phyloP scores from a whole-genome alignment of 2,329 filamentous ascomycete species.

The Cladosporium austrohemisphaericum region DNA sequence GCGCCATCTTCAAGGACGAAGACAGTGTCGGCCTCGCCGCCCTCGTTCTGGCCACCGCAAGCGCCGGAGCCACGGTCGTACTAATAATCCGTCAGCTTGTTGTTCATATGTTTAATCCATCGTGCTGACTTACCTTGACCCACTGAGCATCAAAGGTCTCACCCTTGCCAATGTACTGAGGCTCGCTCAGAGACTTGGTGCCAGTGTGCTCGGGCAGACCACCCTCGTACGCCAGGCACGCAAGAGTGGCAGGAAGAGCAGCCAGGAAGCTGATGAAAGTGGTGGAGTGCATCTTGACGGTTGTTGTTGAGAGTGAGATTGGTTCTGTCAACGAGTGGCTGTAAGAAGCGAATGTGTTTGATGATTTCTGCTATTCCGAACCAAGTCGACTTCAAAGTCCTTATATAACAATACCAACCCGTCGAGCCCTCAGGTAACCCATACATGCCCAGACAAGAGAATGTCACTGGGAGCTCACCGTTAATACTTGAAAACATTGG shows the following conservation, averaged over 20 bases:
- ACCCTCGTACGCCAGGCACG: constrained; percentile 19
- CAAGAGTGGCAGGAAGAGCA: constrained; percentile 18
- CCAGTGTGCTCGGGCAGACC: constrained; percentile 18
- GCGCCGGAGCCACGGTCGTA: constrained; percentile 39
- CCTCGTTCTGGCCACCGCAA: constrained; percentile 45
- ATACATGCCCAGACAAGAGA: too few species aligned
- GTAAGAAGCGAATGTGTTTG: too few species aligned
- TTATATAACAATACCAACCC: too few species aligned
- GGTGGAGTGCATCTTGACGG: constrained; percentile 8
- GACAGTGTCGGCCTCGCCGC: constrained; percentile 47
- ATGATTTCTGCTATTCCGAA: too few species aligned
- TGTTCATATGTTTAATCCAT: too few species aligned
- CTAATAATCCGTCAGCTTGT: constrained; percentile 11
- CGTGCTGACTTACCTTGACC: constrained; percentile 20
- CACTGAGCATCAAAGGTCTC: constrained; percentile 37
- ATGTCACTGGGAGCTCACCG: too few species aligned
- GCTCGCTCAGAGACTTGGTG: constrained; percentile 25
- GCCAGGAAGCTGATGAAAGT: constrained; percentile 24
- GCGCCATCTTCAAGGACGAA: constrained; percentile 53
- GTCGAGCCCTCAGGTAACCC: too few species aligned
- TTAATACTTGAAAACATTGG: too few species aligned
- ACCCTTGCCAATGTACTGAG: constrained; percentile 43
- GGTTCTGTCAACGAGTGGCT: too few species aligned
- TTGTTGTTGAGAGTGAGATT: neutral
- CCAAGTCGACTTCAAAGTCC: too few species aligned